Evolutionary conservation across 2,329 filamentous ascomycete species (phyloP), one percentile per base, ranked within the genome.

Genomic region (Fusarium pseudoanthophilum): DNA sequence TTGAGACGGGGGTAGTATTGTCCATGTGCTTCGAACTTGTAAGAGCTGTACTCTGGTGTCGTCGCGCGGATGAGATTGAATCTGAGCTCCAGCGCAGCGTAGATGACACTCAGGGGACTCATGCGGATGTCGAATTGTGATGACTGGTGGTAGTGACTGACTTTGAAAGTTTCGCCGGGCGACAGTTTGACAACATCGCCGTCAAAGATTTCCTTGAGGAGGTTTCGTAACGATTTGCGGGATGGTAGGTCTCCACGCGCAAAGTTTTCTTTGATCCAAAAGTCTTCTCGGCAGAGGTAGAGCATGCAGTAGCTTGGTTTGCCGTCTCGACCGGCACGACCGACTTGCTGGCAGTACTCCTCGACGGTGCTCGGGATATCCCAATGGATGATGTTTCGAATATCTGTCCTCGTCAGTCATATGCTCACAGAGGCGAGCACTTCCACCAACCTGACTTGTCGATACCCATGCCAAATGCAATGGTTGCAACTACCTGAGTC

Each of bases 401-500:
- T 89, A 55, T 87, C 82, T 39, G 83, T 67, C 13, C 11, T 8
- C 48, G 30, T 69, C 46, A 73, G 52, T 26, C 10, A 3, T n/a
- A n/a, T 42, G 34, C 24, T 34, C 4, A 16, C 7, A 11, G 4
- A 11, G 4, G 9, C 4, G 5, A 4, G 1, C 16, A 8, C 11
- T 9, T n/a, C 28, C 7, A 53, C 74, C 21, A 68, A 78, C 78
- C 78, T 53, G 78, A 67, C 68, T 90, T 90, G 75, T 90, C 88
- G 24, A 90, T 89, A 0, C 88, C 88, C 88, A 90, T 90, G 2
- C 88, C 88, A 57, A 90, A 90, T 2, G 88, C 88, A 45, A 89
- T 89, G 0, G 88, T 90, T 7, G 87, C 87, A 24, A 77, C 75
- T n/a, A 77, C 75, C 75, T 77, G 6, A 2, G 6, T 4, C 1